Evolutionary conservation across 768 basidiomycete species (phyloP), one percentile per base, ranked within the genome.

Genomic region (Russula dissimulans): DNA sequence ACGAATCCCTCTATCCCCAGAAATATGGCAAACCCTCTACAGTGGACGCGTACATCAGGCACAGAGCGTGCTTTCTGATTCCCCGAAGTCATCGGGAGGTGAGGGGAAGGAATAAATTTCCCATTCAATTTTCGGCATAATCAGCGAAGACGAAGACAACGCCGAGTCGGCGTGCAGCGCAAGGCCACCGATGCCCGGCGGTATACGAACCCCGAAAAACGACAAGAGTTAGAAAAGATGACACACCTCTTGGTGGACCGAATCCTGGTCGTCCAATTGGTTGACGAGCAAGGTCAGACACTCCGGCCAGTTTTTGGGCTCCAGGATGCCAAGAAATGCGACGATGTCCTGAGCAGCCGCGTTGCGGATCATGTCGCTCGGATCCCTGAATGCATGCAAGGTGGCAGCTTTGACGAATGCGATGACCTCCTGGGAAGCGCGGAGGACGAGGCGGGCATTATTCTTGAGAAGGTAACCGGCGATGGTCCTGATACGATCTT

Each of bases 401-500:
- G 92, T 82, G 48, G 87, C 81, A 34, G 75, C 75, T 73, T 94
- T 90, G 65, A 89, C 83, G 69, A 85, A 90, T 51, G 82, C 77
- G 34, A 81, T 78, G 22, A 93, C 87, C 49, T 85, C 81, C 17
- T 79, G 77, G 26, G 84, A 76, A 7, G 84, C 81, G 49, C 77
- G 79, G 56, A 93, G 78, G 70, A 94, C 85, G 65, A 88, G 80
- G 59, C 85, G 81, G 46, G 91, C 82, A 68, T 93, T 94, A 74
- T 99, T 98, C 84, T 99, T 99, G 73, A 99, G 84, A 26, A 97
- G 79, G 68, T 97, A 91, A 45, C 95, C 95, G 29, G 95, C 95
- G 76, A 97, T 95, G 60, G 91, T 90, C 54, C 95, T 85, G 71
- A 95, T 92, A 52, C 89, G 87, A 70, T 92, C 93, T 70, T 94